These are phyloP conservation scores for Oryza glaberrima DNA, from an alignment of 176 grass and related monocot genomes.

Conservation along the genomic window DNA sequence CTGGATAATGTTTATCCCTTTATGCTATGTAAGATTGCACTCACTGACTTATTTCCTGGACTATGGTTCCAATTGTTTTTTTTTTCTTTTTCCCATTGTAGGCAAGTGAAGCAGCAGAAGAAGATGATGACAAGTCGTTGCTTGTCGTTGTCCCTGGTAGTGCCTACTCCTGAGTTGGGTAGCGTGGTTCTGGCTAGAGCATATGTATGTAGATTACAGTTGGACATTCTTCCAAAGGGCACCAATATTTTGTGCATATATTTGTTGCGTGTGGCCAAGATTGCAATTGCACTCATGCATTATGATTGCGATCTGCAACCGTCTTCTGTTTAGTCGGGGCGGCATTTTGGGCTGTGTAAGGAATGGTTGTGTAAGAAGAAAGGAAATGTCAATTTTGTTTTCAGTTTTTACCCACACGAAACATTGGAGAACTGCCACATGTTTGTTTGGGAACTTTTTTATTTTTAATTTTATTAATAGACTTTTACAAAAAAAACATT, in stretches of 20 bases:
- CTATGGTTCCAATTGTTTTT: conserved; percentile 1
- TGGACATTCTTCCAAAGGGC: conserved; percentile 3
- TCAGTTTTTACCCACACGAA: too few species aligned
- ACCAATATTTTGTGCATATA: conserved; percentile 24
- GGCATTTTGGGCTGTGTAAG: background rate
- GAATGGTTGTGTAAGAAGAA: background rate
- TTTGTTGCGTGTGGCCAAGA: background rate
- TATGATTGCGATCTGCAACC: conserved; percentile 3
- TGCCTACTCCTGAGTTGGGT: conserved; percentile 59
- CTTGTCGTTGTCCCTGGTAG: conserved; percentile 81
- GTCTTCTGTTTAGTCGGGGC: conserved; percentile 2
- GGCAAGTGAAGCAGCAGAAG: conserved; percentile 46
- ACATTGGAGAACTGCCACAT: too few species aligned
- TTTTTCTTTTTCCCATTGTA: background rate
- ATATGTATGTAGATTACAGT: background rate
- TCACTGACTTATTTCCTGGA: conserved; percentile 10
- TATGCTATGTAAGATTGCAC: conserved; percentile 5
- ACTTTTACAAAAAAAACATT: too few species aligned
- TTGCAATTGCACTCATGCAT: background rate
- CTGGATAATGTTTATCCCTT: conserved; percentile 2
- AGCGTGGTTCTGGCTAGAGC: background rate
- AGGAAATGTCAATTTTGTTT: background rate
- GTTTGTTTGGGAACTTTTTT: too few species aligned
- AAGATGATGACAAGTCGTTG: conserved; percentile 44
- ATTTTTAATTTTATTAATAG: too few species aligned